A percentile compares a stretch with the other conserved stretches of the same genome.
These are phyloP conservation scores for Didymella keratinophila DNA, from an alignment of 2,329 filamentous ascomycete genomes.

Conservation along the genomic window DNA sequence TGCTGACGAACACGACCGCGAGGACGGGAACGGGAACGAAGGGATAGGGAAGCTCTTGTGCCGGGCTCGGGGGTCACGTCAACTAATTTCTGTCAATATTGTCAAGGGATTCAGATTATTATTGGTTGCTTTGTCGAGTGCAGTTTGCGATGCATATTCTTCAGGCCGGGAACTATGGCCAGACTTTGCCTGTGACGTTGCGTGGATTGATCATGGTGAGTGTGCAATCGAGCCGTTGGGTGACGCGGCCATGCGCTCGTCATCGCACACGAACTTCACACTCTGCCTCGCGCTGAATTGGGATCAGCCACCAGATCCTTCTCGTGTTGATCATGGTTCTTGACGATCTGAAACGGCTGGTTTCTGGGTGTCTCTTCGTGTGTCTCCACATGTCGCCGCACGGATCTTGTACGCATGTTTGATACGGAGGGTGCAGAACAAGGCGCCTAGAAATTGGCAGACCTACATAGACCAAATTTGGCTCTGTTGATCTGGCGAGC, in stretches of 20 bases:
- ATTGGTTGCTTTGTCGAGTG: no score
- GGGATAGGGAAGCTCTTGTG: not conserved
- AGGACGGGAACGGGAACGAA: not conserved
- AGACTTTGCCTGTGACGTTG: no score
- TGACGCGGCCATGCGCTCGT: constrained; percentile 10
- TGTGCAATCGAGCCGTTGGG: not conserved
- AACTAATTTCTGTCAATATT: not conserved
- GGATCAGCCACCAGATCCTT: constrained; percentile 2
- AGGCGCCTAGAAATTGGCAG: constrained; percentile 8
- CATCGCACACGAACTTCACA: constrained; percentile 1
- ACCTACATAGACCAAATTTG: not conserved
- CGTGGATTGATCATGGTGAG: not conserved
- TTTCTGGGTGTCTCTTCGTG: not conserved
- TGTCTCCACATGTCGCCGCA: not conserved
- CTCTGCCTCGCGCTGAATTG: constrained; percentile 1
- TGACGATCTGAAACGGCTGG: not conserved
- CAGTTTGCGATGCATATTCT: no score
- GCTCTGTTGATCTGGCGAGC: not conserved
- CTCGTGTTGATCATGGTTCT: not conserved
- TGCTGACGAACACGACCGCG: constrained; percentile 8
- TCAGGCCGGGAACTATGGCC: no score
- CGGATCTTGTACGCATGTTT: not conserved
- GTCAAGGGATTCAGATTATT: not conserved
- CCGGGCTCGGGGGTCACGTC: not conserved
- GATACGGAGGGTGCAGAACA: not conserved